Evolutionary conservation across 208 protist genomes (phyloP).

Genomic region (Paratrypanosoma confusum): DNA sequence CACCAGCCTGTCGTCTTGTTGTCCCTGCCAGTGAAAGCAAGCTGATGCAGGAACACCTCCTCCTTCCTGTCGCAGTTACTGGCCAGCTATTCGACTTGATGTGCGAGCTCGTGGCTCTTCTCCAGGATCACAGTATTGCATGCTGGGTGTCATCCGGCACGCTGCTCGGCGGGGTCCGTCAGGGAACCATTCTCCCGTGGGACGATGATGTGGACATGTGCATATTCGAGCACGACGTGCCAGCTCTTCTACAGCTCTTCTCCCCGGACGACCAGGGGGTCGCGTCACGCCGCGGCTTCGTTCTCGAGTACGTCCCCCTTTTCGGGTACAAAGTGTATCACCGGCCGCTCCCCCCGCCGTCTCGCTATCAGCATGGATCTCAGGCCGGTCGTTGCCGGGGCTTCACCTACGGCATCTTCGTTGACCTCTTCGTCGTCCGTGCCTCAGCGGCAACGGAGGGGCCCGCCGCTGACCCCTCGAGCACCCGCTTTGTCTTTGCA

Average conservation of each 20-base stretch:
- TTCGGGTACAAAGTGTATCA: conserved; percentile 31
- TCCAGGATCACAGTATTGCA: conserved; percentile 3
- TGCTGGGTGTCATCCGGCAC: conserved; percentile 19
- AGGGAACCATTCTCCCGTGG: conserved; percentile 25
- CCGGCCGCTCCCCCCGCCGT: conserved; percentile 4
- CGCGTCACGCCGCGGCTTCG: conserved; percentile 1
- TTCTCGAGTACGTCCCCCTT: conserved; percentile 19
- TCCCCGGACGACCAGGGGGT: too few species aligned
- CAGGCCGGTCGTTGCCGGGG: neutral
- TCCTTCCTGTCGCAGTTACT: too few species aligned
- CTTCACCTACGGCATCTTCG: conserved; percentile 13
- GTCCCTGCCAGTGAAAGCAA: conserved; percentile 5
- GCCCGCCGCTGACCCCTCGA: neutral
- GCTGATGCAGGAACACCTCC: conserved; percentile 1
- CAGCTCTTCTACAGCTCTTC: too few species aligned
- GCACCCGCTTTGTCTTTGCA: conserved; percentile 1
- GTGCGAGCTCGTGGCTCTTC: conserved; percentile 2
- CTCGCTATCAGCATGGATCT: neutral
- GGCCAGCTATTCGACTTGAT: too few species aligned
- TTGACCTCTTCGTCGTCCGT: conserved; percentile 21
- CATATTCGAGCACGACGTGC: conserved; percentile 7
- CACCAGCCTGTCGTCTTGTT: conserved; percentile 4
- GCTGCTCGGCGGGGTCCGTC: conserved; percentile 20
- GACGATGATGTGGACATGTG: conserved; percentile 27
- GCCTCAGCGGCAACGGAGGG: too few species aligned